These are phyloP conservation scores for Rhizopus arrhizus DNA, from an alignment of 371 early-diverging fungal species.

Conservation along the genomic window DNA sequence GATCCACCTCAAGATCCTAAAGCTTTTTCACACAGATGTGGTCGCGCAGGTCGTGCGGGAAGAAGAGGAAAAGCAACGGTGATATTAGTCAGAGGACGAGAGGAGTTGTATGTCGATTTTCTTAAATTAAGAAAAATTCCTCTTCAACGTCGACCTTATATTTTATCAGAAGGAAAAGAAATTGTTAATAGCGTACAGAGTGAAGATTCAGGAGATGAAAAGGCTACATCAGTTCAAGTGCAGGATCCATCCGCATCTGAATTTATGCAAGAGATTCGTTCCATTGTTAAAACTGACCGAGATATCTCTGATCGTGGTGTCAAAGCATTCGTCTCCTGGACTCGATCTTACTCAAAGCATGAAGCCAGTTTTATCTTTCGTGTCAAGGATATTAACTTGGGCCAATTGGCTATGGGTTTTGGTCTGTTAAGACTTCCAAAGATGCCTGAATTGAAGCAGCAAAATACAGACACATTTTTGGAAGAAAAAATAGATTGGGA, in stretches of 20 bases:
- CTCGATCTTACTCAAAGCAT: conserved; percentile 89
- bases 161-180: conserved; percentile 28
- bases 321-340: conserved; percentile 90
- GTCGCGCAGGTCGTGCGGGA: conserved; percentile 95
- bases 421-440: conserved; percentile 83
- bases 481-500: conserved; percentile 44
- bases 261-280: conserved; percentile 55
- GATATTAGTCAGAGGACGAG: conserved; percentile 76
- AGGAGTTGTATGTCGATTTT: conserved; percentile 89
- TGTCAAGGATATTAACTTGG: conserved; percentile 80
- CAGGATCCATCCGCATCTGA: conserved; percentile 50
- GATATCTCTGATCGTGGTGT: conserved; percentile 74
- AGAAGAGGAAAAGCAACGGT: conserved; percentile 86
- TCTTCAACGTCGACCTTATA: conserved; percentile 53
- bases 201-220: conserved; percentile 39
- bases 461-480: background rate
- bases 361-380: conserved; percentile 92
- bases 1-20: conserved; percentile 97
- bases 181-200: conserved; percentile 26
- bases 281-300: conserved; percentile 67
- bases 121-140: conserved; percentile 88
- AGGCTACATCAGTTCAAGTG: conserved; percentile 37
- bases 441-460: conserved; percentile 87
- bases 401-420: conserved; percentile 72
- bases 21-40: conserved; percentile 97